Evolutionary conservation across 495 filamentous ascomycete genomes (phyloP).

Genomic region (Neurospora sp.): DNA sequence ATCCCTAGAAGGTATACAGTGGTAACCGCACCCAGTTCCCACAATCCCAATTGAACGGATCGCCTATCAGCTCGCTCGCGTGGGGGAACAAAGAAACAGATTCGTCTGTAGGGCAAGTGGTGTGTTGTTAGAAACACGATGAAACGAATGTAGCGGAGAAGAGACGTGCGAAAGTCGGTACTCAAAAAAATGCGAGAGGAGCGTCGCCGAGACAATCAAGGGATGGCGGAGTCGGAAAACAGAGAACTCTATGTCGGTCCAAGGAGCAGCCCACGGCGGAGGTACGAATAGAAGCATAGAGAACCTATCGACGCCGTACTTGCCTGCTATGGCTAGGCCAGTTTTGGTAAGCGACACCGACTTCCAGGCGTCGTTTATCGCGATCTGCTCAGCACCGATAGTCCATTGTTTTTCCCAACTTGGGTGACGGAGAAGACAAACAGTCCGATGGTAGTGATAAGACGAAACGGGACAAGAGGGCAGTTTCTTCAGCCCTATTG

Average conservation of each 20-base stretch:
- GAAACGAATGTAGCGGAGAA: not conserved
- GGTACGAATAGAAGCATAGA: not conserved
- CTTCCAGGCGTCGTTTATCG: not conserved
- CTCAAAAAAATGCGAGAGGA: not conserved
- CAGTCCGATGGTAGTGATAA: not conserved
- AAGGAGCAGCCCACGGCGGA: not conserved
- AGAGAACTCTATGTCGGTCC: not conserved
- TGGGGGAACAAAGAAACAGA: not conserved
- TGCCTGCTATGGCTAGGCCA: not conserved
- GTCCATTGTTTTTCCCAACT: not conserved
- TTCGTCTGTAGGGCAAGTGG: not conserved
- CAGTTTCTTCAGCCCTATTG: not conserved
- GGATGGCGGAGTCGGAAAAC: not conserved
- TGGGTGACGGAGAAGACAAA: not conserved
- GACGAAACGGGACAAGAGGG: not conserved
- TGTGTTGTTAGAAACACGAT: not conserved
- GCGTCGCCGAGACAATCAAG: not conserved
- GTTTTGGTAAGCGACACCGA: not conserved
- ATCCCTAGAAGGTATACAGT: not conserved
- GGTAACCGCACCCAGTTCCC: not conserved
- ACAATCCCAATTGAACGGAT: not conserved
- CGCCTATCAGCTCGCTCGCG: not conserved
- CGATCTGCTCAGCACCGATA: not conserved
- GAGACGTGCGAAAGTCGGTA: not conserved
- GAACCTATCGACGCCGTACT: not conserved